phyloP scores from a whole-genome alignment of 441 rosid species.

The Cnidoscolus chayamansa region DNA sequence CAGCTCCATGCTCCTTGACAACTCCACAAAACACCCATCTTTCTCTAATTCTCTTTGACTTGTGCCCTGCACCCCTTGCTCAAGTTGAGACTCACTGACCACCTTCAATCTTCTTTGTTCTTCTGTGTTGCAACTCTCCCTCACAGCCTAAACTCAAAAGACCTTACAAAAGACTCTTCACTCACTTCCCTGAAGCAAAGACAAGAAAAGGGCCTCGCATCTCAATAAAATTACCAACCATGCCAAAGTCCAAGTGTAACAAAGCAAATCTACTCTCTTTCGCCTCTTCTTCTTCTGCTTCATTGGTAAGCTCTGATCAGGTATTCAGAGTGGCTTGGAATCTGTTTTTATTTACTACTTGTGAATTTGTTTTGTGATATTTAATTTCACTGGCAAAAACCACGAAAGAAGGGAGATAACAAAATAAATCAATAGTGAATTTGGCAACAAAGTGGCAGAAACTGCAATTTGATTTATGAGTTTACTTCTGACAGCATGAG shows the following conservation, averaged over 20 bases:
- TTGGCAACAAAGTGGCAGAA: constrained; percentile 48
- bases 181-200: neutral
- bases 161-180: too few species aligned
- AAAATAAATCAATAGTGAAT: constrained; percentile 58
- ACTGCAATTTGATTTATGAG: constrained; percentile 58
- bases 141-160: too few species aligned
- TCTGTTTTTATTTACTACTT: neutral
- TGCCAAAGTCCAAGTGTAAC: constrained; percentile 97
- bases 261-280: constrained; percentile 47
- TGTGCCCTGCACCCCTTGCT: too few species aligned
- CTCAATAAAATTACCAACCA: constrained; percentile 18
- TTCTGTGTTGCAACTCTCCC: too few species aligned
- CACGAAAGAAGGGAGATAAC: constrained; percentile 93
- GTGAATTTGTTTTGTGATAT: neutral
- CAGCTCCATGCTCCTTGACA: too few species aligned
- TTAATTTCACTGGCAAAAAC: constrained; percentile 84
- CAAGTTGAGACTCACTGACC: too few species aligned
- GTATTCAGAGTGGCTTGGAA: too few species aligned
- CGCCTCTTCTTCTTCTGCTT: neutral
- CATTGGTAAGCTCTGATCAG: too few species aligned
- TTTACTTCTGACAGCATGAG: constrained; percentile 95
- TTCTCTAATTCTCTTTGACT: too few species aligned
- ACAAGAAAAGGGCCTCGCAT: neutral
- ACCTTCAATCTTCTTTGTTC: too few species aligned
- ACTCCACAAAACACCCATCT: too few species aligned